These are phyloP conservation scores for Entoloma clypeatum DNA, from an alignment of 1,284 basidiomycete species.

Conservation along the genomic window DNA sequence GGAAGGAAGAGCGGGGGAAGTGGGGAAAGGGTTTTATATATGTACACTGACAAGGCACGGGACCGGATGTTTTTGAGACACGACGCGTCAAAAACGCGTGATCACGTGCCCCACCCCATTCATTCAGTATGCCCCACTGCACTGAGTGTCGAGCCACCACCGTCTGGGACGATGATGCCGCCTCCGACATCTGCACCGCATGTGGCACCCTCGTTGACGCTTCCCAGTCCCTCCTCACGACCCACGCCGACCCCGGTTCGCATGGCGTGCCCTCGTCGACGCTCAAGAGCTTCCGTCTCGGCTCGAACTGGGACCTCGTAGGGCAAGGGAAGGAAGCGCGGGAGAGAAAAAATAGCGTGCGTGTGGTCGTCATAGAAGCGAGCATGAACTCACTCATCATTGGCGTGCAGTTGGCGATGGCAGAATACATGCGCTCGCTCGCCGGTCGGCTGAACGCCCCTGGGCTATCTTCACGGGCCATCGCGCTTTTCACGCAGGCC, in stretches of 20 bases:
- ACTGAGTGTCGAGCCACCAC: slow-evolving; percentile 50
- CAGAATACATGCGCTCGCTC: slow-evolving; percentile 55
- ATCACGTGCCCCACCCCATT: neutral
- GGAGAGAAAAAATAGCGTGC: slow-evolving; percentile 55
- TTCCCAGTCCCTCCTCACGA: slow-evolving; percentile 52
- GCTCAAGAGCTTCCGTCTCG: slow-evolving; percentile 43
- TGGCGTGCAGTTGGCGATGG: slow-evolving; percentile 50
- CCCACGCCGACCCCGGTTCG: slow-evolving; percentile 32
- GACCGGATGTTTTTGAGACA: slow-evolving; percentile 7
- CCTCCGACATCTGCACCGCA: slow-evolving; percentile 55
- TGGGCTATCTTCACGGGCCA: slow-evolving; percentile 57
- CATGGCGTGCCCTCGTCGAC: slow-evolving; percentile 29
- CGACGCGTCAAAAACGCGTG: slow-evolving; percentile 15
- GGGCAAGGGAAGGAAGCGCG: slow-evolving; percentile 60
- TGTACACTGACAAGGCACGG: slow-evolving; percentile 21
- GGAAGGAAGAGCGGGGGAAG: slow-evolving; percentile 20
- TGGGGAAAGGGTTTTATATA: slow-evolving; percentile 31
- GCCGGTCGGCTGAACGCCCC: slow-evolving; percentile 51
- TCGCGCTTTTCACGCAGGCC: slow-evolving; percentile 60
- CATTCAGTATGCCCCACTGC: slow-evolving; percentile 33
- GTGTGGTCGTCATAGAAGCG: slow-evolving; percentile 23
- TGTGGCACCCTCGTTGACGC: slow-evolving; percentile 68
- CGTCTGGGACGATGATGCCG: slow-evolving; percentile 51
- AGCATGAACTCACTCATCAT: slow-evolving; percentile 12
- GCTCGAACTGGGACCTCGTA: slow-evolving; percentile 50